These are phyloP conservation scores for Phytopythium boreale DNA, from an alignment of 352 stramenopile species.

Conservation along the genomic window DNA sequence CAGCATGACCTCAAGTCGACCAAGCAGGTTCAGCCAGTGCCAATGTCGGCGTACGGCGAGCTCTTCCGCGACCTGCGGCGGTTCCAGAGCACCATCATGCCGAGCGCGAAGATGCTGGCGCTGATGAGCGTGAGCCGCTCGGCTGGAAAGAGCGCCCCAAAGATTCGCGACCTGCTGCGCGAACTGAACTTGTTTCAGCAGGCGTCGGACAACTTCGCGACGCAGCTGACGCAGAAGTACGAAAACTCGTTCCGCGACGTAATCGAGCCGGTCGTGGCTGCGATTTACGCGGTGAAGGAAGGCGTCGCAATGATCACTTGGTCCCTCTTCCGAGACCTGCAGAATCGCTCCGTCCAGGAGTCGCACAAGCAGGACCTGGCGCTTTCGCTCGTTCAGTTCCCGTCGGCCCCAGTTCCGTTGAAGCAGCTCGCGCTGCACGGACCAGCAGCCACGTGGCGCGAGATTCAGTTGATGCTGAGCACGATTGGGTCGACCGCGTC, in stretches of 20 bases:
- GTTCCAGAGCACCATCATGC: slow-evolving; percentile 77
- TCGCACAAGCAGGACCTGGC: slow-evolving; percentile 46
- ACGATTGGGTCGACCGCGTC: slow-evolving; percentile 40
- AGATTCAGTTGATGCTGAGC: slow-evolving; percentile 62
- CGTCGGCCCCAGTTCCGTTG: slow-evolving; percentile 28
- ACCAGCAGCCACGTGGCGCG: slow-evolving; percentile 76
- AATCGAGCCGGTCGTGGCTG: slow-evolving; percentile 66
- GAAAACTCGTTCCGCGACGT: slow-evolving; percentile 78
- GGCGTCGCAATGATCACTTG: slow-evolving; percentile 71
- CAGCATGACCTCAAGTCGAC: neutral
- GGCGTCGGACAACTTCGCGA: slow-evolving; percentile 77
- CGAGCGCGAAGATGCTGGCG: slow-evolving; percentile 47
- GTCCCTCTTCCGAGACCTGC: slow-evolving; percentile 53
- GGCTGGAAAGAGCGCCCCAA: slow-evolving; percentile 29
- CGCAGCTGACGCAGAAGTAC: slow-evolving; percentile 71
- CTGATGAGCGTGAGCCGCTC: slow-evolving; percentile 38
- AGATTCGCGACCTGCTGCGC: slow-evolving; percentile 68
- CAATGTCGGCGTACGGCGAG: slow-evolving; percentile 55
- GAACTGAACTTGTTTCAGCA: slow-evolving; percentile 89
- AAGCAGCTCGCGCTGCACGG: slow-evolving; percentile 4
- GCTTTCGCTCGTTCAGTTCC: slow-evolving; percentile 72
- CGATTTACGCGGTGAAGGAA: slow-evolving; percentile 87
- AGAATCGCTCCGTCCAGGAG: slow-evolving; percentile 40
- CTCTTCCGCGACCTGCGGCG: slow-evolving; percentile 72
- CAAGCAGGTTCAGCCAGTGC: slow-evolving; percentile 27